Base-by-base conservation (phyloP, 163 green algal species). In the Trebouxia gelatinosa region DNA sequence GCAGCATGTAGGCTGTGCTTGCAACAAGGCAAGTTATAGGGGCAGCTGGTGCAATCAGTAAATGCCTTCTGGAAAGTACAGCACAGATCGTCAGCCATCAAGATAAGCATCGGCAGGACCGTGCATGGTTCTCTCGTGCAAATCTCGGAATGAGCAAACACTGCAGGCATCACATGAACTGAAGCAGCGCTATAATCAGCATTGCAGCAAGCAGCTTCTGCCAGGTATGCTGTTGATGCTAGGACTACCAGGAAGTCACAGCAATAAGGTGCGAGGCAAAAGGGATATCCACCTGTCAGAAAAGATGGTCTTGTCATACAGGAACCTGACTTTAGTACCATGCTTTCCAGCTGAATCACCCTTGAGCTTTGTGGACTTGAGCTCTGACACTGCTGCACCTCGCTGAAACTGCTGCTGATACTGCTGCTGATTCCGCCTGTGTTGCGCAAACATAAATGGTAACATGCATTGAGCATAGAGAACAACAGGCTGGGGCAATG, bases 231-330 rank as follows among this genome's bases (percentile, higher is more conserved):
- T 23, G 43, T 54, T 54, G 43, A 9, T 13, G 13, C 9, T 9
- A 54, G 43, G 43, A 13, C 13, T 54, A 13, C 11, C 43, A 54
- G 9, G 43, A 54, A 13, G 11, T 54, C 11, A 9, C 11, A 13
- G 43, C 9, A 70, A 26, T 39, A 17, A 11, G 11, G 40, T n/a
- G 0, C 23, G 23, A 16, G 23, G 1, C 23, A 37, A 23, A 5
- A 11, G 46, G 34, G 3, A 72, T 43, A 35, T 78, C 7, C 34
- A 89, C 85, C 82, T 85, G 0, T 82, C 70, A 5, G 87, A 79
- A 74, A 99, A 99, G 39, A 99, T 93, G 19, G 59, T 58, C 5
- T 82, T 58, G 85, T 98, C 95, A 59, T 92, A 96, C 51, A 86
- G 71, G 80, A 99, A 99, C 0, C 87, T 82, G 19, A 99, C 91